Evolutionary conservation across 176 grass and related monocot genomes (phyloP).

Genomic region (Luzula sylvatica): DNA sequence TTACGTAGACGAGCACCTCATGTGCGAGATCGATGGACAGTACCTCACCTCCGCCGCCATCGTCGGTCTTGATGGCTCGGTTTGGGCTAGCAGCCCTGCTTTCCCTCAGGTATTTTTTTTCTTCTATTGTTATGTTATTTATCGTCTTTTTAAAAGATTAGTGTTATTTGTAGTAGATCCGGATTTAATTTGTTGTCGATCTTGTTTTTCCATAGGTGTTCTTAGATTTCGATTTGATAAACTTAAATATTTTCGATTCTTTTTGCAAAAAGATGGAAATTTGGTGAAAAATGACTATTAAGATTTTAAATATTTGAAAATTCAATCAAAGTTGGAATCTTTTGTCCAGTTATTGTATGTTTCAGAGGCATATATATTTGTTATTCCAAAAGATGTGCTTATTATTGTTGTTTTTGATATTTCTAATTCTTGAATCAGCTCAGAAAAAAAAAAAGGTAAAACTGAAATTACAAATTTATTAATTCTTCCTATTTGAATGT

Average conservation of each 20-base stretch:
- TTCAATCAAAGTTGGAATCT: too few species aligned
- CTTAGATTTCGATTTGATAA: background rate
- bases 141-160: background rate
- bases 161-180: constrained; percentile 20
- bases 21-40: constrained; percentile 77
- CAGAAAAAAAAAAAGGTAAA: too few species aligned
- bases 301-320: background rate
- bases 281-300: background rate
- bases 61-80: constrained; percentile 57
- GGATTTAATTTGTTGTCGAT: constrained; percentile 11
- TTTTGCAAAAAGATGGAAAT: background rate
- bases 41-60: constrained; percentile 58
- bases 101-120: constrained; percentile 44
- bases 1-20: constrained; percentile 82
- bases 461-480: too few species aligned
- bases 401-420: too few species aligned
- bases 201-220: background rate
- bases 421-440: too few species aligned
- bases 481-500: too few species aligned
- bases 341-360: too few species aligned
- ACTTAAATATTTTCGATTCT: too few species aligned
- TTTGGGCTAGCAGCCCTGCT: constrained; percentile 44
- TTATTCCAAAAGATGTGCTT: too few species aligned
- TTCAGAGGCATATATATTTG: too few species aligned
- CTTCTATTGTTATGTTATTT: background rate